Evolutionary conservation across 805 yeast genomes (phyloP).

Genomic region (Yarrowia deformans): DNA sequence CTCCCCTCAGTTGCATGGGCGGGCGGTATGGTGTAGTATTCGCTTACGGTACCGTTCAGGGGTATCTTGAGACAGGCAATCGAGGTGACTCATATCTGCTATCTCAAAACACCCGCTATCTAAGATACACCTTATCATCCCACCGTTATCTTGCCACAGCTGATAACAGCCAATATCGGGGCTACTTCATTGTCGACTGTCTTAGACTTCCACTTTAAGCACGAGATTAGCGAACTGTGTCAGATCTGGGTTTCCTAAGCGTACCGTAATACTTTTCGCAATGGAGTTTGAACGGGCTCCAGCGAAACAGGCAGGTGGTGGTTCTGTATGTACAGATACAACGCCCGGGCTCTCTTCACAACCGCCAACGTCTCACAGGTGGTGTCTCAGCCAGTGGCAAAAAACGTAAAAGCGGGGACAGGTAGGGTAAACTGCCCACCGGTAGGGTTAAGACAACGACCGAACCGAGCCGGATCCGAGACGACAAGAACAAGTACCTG

Average conservation of each 20-base stretch:
- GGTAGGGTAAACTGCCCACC: slow-evolving; percentile 6
- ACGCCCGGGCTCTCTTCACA: no score
- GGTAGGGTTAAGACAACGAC: background rate
- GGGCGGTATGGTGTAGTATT: background rate
- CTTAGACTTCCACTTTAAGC: slow-evolving; percentile 29
- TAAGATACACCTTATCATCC: background rate
- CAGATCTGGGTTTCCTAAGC: slow-evolving; percentile 12
- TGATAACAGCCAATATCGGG: slow-evolving; percentile 1
- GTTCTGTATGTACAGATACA: no score
- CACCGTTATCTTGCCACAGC: slow-evolving; percentile 1
- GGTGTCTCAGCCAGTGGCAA: slow-evolving; percentile 4
- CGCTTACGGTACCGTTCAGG: slow-evolving; percentile 2
- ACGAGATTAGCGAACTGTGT: slow-evolving; percentile 22
- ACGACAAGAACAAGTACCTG: no score
- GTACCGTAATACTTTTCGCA: no score
- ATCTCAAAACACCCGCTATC: background rate
- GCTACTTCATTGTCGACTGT: slow-evolving; percentile 11
- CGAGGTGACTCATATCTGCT: background rate
- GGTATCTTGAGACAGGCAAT: no score
- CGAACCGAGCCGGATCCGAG: slow-evolving; percentile 4
- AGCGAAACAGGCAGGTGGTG: background rate
- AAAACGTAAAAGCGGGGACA: background rate
- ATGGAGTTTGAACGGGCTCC: background rate
- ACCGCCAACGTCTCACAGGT: background rate
- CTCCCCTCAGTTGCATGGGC: background rate